Percentiles rank a stretch among this genome's conserved stretches.
Conservation (phyloP, 208 protist genomes). For the Acanthamoeba sp. region DNA sequence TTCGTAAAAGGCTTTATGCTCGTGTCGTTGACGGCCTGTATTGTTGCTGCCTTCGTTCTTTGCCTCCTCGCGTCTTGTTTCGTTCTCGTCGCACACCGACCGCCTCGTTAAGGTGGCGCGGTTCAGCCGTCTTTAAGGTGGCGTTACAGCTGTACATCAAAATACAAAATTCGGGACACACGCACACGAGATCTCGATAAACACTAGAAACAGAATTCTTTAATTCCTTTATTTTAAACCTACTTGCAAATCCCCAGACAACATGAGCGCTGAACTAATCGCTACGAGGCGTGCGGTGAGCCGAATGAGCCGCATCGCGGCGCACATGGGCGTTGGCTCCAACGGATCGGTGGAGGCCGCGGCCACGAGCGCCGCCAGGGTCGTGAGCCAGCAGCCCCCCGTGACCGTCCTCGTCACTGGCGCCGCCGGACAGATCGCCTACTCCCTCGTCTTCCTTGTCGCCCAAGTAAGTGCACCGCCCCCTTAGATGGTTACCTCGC, state of each 20-base stretch:
- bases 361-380: not conserved
- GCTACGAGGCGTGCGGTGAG: not conserved
- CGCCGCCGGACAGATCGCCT: conserved; percentile 91
- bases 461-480: not conserved
- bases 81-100: not conserved
- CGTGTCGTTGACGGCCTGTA: not conserved
- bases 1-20: too few relatives aligned
- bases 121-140: not conserved
- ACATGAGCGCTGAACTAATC: not conserved
- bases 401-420: conserved; percentile 82
- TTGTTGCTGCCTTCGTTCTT: not conserved
- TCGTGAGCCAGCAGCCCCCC: not conserved
- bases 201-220: not conserved
- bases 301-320: not conserved
- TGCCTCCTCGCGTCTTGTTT: not conserved
- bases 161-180: too few relatives aligned
- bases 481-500: not conserved
- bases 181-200: not conserved
- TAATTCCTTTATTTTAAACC: too few relatives aligned
- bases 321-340: not conserved
- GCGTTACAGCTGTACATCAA: not conserved
- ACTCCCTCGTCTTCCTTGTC: conserved; percentile 78
- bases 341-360: not conserved
- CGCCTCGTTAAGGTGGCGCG: not conserved
- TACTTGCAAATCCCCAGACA: too few relatives aligned